Percentiles rank a stretch among this genome's conserved stretches.
Conservation (phyloP, 768 basidiomycete genomes). For the Calocera cornea region DNA sequence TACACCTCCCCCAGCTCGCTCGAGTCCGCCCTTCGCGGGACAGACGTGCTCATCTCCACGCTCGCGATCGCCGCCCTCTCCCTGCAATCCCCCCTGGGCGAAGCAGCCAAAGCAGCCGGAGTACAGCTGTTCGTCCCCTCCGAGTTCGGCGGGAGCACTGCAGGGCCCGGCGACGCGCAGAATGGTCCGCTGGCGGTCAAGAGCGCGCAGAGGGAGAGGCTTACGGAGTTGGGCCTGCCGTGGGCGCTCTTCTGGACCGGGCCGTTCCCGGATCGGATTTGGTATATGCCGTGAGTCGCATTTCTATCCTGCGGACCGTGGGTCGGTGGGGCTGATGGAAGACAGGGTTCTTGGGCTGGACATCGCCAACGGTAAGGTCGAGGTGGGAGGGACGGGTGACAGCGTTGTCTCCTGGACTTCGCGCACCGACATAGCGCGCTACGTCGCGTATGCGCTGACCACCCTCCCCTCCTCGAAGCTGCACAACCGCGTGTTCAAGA, state of each 20-base stretch:
- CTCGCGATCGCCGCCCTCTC: no score
- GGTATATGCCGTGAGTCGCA: not conserved
- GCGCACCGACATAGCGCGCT: slow-evolving; percentile 16
- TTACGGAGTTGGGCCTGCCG: slow-evolving; percentile 11
- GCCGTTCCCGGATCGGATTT: slow-evolving; percentile 5
- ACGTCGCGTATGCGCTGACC: slow-evolving; percentile 13
- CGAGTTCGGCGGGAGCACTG: slow-evolving; percentile 17
- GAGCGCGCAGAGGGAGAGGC: no score
- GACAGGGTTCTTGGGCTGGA: slow-evolving; percentile 9
- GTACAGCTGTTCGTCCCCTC: slow-evolving; percentile 24
- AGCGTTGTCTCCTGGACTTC: slow-evolving; percentile 11
- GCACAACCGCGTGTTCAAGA: not conserved
- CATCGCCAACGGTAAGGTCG: slow-evolving; percentile 11
- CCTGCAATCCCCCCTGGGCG: slow-evolving; percentile 13
- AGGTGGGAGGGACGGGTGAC: slow-evolving; percentile 13
- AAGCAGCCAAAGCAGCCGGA: slow-evolving; percentile 19
- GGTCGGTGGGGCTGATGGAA: not conserved
- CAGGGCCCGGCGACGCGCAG: no score
- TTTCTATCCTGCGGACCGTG: not conserved
- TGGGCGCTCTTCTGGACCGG: slow-evolving; percentile 14
- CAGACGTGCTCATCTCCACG: no score
- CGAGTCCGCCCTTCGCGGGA: no score
- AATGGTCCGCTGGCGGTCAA: no score
- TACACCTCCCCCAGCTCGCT: no score
- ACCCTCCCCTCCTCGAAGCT: slow-evolving; percentile 10